Percentiles rank a stretch among this genome's conserved stretches.
Conservation (phyloP, 352 stramenopile genomes). For the Globisporangium mamillatum region DNA sequence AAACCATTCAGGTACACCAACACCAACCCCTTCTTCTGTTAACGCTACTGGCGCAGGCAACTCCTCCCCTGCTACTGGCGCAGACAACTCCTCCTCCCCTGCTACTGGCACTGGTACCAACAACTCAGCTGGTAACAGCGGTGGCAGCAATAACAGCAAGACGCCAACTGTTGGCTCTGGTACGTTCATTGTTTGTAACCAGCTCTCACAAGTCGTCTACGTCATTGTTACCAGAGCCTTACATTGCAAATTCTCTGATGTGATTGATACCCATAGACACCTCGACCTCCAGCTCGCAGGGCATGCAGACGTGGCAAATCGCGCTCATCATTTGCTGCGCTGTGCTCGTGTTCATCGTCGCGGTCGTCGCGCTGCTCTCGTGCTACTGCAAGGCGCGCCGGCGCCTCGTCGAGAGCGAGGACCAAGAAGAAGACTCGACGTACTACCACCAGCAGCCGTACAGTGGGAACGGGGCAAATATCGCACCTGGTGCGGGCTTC, state of each 20-base stretch:
- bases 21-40: constrained; percentile 14
- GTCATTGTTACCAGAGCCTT: neutral
- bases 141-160: neutral
- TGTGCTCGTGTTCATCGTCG: constrained; percentile 47
- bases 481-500: neutral
- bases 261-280: neutral
- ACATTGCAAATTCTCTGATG: neutral
- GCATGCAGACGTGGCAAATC: constrained; percentile 53
- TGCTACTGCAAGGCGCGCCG: constrained; percentile 58
- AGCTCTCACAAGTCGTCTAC: neutral
- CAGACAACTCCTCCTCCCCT: constrained; percentile 5
- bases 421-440: constrained; percentile 32
- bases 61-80: constrained; percentile 6
- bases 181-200: neutral
- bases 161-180: neutral
- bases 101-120: neutral
- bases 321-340: constrained; percentile 57
- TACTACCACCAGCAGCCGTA: constrained; percentile 45
- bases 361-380: constrained; percentile 45
- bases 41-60: constrained; percentile 9
- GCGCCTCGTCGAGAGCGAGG: constrained; percentile 48
- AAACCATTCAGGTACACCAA: constrained; percentile 14
- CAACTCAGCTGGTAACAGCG: constrained; percentile 1
- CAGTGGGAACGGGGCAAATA: constrained; percentile 7
- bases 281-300: constrained; percentile 17